phyloP scores from a whole-genome alignment of 2,329 filamentous ascomycete genomes.

The Truncatella angustata region DNA sequence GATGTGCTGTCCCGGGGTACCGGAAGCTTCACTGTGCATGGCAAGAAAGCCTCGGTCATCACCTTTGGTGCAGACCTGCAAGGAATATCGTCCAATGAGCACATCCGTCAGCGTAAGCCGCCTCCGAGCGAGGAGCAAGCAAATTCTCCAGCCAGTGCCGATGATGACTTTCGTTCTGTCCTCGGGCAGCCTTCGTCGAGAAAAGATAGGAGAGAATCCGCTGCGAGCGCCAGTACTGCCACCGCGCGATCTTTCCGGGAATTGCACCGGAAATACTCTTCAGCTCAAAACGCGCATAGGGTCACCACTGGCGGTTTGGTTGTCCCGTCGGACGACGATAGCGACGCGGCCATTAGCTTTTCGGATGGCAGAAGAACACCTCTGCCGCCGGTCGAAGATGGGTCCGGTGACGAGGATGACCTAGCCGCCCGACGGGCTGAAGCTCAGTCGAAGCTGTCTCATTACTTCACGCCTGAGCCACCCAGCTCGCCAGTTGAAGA shows the following conservation, averaged over 20 bases:
- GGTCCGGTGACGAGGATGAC: slow-evolving; percentile 25
- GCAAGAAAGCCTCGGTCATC: slow-evolving; percentile 96
- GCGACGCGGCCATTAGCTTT: slow-evolving; percentile 58
- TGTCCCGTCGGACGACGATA: slow-evolving; percentile 57
- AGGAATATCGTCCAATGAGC: slow-evolving; percentile 71
- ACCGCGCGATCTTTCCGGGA: slow-evolving; percentile 66
- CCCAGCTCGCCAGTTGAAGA: slow-evolving; percentile 29
- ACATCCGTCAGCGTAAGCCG: slow-evolving; percentile 61
- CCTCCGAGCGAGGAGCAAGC: slow-evolving; percentile 41
- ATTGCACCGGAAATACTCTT: slow-evolving; percentile 58
- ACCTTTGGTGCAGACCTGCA: slow-evolving; percentile 94
- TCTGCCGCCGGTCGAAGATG: slow-evolving; percentile 48
- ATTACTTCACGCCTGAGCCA: slow-evolving; percentile 42
- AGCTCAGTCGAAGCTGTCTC: slow-evolving; percentile 24
- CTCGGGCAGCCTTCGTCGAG: slow-evolving; percentile 41
- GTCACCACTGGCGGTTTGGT: slow-evolving; percentile 36
- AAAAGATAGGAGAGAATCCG: slow-evolving; percentile 56
- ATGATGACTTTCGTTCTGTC: slow-evolving; percentile 54
- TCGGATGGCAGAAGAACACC: slow-evolving; percentile 58
- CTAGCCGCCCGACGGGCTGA: not conserved
- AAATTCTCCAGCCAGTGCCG: slow-evolving; percentile 34
- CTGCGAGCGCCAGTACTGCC: slow-evolving; percentile 64
- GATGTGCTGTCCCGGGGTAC: slow-evolving; percentile 75
- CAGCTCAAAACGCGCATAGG: slow-evolving; percentile 35
- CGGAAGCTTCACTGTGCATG: slow-evolving; percentile 92